Evolutionary conservation across 768 basidiomycete species (phyloP), one percentile per base, ranked within the genome.

Genomic region (Russula emetica): DNA sequence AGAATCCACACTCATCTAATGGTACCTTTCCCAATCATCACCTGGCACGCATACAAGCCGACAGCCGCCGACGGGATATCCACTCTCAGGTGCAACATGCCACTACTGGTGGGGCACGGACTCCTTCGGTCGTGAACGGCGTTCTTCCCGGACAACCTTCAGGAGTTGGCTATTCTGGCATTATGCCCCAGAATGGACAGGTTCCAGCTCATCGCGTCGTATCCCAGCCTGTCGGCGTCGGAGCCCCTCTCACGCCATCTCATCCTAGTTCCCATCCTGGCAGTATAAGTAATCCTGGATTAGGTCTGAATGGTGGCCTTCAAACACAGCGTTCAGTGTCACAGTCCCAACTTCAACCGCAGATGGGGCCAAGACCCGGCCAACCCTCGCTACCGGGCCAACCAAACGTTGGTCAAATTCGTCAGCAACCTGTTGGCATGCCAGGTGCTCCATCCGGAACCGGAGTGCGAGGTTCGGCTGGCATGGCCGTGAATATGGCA

Each of bases 181-280:
- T 64, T 6, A 30, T 18, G 22, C 28, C 54, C 18, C 63, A 64
- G 26, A 65, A 57, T 57, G 59, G 55, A 16, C 64, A 54, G 40
- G 58, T 45, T 49, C 40, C 59, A 42, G 55, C 81, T 52, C 82
- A 86, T 62, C 82, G 86, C 70, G 80, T 79, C n/a, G 74, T 77
- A 63, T 83, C 85, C 24, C 86, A 87, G 73, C 80, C 84, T 5
- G 49, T 50, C 6, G 24, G 36, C 30, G 54, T 51, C 22, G 55
- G 61, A 0, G 54, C 45, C 16, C 40, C 59, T 50, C 58, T 61
- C 55, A 16, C 64, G 4, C 38, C 54, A 34, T 54, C 64, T 28
- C 64, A 65, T 56, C 54, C 58, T 38, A 34, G 3, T 55, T 42
- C 63, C 44, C 64, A 65, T 36, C 49, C 54, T 3, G 42, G 50